Base-by-base conservation (phyloP, 257 asterid species). In the Haberlea rhodopensis region DNA sequence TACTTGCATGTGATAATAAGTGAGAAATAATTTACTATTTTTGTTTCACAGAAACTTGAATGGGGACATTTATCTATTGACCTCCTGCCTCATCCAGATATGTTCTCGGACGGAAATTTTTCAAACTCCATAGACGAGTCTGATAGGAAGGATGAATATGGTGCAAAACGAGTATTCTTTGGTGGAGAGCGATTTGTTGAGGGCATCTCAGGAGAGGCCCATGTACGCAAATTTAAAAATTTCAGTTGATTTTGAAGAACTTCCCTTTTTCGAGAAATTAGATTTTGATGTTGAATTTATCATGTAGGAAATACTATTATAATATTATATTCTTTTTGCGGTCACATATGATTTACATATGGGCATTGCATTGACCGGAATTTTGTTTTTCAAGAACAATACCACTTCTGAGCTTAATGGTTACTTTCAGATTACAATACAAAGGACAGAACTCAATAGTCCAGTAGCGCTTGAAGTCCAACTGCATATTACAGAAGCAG, bases 1-100 rank as follows among this genome's bases (percentile, higher is more conserved):
- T 1, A 9, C 60, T 51, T 27, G 43, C 23, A 9, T 27, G 7
- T 40, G 74, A 57, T 29, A 20, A 31, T 66, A n/a, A n/a, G n/a
- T n/a, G 60, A 63, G 45, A 23, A 34, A 58, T 48, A 53, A 63
- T 67, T 59, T 60, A 31, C 65, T 69, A 37, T 68, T 63, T 65
- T 63, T 70, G 18, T 49, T 68, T 59, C 24, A 45, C 99, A 92
- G 99, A 89, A 90, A 81, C 97, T 94, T 75, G 89, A 90, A 79
- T 94, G 99, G 99, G 96, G 83, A 66, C 80, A 83, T 76, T 79
- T 94, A 75, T 94, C 95, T 67, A 71, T 94, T 65, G 99, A 94
- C 78, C 97, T 94, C 72, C 82, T 90, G 70, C 99, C 99, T 63
- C 99, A 94, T 79, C 99, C 99, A 5, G 96, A 94, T 81, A 94